Evolutionary conservation across 257 asterid genomes (phyloP).

Genomic region (Nicotiana noctiflora): DNA sequence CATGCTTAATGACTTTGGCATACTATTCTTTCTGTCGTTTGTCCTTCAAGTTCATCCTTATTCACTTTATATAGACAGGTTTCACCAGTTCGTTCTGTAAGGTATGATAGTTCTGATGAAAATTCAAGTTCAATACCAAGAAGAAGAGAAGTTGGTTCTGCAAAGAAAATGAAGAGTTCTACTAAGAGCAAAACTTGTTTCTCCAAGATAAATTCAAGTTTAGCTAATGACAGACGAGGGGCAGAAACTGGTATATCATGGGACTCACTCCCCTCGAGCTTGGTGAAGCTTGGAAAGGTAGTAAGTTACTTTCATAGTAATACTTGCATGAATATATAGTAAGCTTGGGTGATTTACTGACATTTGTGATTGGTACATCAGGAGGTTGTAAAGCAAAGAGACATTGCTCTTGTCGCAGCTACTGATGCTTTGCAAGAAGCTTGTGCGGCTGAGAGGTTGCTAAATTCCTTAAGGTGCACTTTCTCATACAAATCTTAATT

Average conservation of each 20-base stretch:
- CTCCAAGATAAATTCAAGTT: slow-evolving; percentile 26
- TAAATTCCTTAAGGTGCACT: slow-evolving; percentile 61
- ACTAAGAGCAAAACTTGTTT: slow-evolving; percentile 22
- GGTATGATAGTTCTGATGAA: slow-evolving; percentile 55
- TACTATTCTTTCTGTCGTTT: neutral
- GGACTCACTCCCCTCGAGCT: slow-evolving; percentile 48
- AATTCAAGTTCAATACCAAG: slow-evolving; percentile 27
- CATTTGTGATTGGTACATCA: slow-evolving; percentile 5
- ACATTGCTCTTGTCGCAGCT: slow-evolving; percentile 54
- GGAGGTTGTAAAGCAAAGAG: slow-evolving; percentile 65
- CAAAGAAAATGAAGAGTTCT: slow-evolving; percentile 27
- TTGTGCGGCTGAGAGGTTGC: slow-evolving; percentile 70
- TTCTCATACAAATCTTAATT: neutral
- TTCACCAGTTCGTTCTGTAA: slow-evolving; percentile 52
- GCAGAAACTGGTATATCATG: slow-evolving; percentile 47
- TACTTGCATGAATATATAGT: neutral
- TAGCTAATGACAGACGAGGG: slow-evolving; percentile 37
- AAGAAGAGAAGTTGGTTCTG: slow-evolving; percentile 21
- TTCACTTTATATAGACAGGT: slow-evolving; percentile 33
- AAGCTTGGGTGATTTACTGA: neutral
- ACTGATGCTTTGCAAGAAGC: slow-evolving; percentile 75
- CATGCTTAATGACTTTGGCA: neutral
- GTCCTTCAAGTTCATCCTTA: slow-evolving; percentile 2
- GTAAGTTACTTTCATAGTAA: neutral
- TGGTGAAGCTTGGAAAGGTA: slow-evolving; percentile 73